These are phyloP conservation scores for Helotiales sp. DNA, from an alignment of 2,329 filamentous ascomycete genomes.

Conservation along the genomic window DNA sequence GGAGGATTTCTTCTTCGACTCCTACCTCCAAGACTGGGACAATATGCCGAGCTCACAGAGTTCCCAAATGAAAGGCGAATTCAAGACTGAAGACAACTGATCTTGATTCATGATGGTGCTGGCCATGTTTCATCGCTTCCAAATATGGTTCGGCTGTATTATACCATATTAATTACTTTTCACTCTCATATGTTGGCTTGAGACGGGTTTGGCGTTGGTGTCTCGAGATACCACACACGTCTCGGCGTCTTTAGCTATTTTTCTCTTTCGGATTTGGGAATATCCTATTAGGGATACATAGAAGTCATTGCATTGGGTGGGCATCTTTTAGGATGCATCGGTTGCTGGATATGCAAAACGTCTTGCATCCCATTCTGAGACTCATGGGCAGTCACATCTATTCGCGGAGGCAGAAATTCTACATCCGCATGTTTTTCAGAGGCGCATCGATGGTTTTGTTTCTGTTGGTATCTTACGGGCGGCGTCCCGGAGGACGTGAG, in stretches of 20 bases:
- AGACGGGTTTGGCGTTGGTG: not conserved
- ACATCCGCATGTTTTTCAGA: too few relatives aligned
- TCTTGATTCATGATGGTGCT: too few relatives aligned
- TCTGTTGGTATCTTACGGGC: too few relatives aligned
- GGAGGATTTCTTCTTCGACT: slow-evolving; percentile 11
- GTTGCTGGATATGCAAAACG: too few relatives aligned
- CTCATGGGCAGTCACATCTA: too few relatives aligned
- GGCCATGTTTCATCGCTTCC: too few relatives aligned
- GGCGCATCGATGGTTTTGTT: too few relatives aligned
- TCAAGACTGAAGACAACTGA: not conserved
- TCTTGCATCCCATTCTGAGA: too few relatives aligned
- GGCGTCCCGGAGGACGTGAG: too few relatives aligned
- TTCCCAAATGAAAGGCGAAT: not conserved
- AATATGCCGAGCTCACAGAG: not conserved
- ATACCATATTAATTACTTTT: not conserved
- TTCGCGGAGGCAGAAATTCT: too few relatives aligned
- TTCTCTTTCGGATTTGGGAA: not conserved
- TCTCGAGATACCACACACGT: not conserved
- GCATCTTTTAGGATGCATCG: not conserved
- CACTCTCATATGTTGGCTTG: not conserved
- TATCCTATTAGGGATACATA: not conserved
- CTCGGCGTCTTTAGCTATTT: not conserved
- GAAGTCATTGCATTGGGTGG: not conserved
- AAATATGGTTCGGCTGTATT: not conserved
- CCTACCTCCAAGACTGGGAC: slow-evolving; percentile 15